phyloP scores from a whole-genome alignment of 306 rosid genomes.

The Prunus armeniaca region DNA sequence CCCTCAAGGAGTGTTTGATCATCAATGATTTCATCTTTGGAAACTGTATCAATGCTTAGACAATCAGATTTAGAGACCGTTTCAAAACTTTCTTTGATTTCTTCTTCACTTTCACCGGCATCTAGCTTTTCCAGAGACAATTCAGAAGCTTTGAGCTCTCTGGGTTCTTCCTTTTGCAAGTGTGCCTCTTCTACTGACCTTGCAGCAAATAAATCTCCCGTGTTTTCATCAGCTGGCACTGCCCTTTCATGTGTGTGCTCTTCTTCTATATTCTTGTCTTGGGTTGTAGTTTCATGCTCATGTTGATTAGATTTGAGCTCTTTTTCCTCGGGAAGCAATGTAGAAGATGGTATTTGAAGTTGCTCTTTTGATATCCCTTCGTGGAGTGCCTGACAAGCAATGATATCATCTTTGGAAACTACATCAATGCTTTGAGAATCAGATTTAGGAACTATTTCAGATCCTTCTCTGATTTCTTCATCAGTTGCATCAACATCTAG shows the following conservation, averaged over 20 bases:
- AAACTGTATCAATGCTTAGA: constrained; percentile 1
- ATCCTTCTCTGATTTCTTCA: constrained; percentile 21
- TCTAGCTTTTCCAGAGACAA: constrained; percentile 7
- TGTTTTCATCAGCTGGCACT: not conserved
- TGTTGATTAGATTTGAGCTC: constrained; percentile 9
- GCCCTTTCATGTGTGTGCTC: constrained; percentile 1
- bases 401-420: not conserved
- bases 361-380: not conserved
- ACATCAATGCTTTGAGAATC: constrained; percentile 7
- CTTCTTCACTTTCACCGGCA: constrained; percentile 7
- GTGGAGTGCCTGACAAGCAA: constrained; percentile 9
- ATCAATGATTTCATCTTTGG: constrained; percentile 1
- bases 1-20: not conserved
- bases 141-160: constrained; percentile 3
- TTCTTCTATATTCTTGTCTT: constrained; percentile 8
- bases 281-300: constrained; percentile 10
- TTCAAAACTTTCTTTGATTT: constrained; percentile 16
- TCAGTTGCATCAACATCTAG: constrained; percentile 11
- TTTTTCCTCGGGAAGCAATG: not conserved
- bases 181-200: constrained; percentile 6
- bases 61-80: not conserved
- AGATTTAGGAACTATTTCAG: not conserved
- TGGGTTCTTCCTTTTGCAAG: constrained; percentile 13
- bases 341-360: constrained; percentile 12
- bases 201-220: not conserved